These are phyloP conservation scores for Aspergillus felis DNA, from an alignment of 2,329 filamentous ascomycete genomes.

Conservation along the genomic window DNA sequence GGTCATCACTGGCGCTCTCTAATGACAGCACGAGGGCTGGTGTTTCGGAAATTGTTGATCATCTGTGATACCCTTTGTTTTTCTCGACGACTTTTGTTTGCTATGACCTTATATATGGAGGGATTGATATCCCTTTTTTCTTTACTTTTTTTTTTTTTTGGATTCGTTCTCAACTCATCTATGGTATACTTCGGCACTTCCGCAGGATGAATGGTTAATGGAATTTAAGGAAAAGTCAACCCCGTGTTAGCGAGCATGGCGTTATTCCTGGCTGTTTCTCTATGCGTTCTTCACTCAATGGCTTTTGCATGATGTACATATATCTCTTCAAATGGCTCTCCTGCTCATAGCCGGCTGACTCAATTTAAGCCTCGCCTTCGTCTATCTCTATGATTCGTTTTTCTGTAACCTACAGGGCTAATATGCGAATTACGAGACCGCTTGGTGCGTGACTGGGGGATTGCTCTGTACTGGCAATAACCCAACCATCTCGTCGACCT, in stretches of 20 bases:
- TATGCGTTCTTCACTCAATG: neutral
- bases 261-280: neutral
- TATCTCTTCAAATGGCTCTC: neutral
- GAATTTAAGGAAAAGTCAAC: neutral
- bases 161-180: neutral
- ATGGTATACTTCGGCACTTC: neutral
- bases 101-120: constrained; percentile 3
- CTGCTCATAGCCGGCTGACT: neutral
- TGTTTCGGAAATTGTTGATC: constrained; percentile 19
- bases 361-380: neutral
- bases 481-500: neutral
- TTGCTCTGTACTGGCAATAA: neutral
- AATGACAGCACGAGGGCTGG: constrained; percentile 18
- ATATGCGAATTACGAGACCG: neutral
- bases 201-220: neutral
- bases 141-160: neutral
- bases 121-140: neutral
- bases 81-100: neutral
- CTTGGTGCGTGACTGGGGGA: neutral
- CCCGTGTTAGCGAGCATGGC: neutral
- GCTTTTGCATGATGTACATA: neutral
- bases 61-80: constrained; percentile 31
- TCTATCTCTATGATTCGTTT: neutral
- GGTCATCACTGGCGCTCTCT: constrained; percentile 17
- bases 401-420: neutral